A percentile compares a stretch with the other conserved stretches of the same genome.
Evolutionary conservation across 1,139 yeast genomes (phyloP).

Genomic region (Yamadazyma mexicana): DNA sequence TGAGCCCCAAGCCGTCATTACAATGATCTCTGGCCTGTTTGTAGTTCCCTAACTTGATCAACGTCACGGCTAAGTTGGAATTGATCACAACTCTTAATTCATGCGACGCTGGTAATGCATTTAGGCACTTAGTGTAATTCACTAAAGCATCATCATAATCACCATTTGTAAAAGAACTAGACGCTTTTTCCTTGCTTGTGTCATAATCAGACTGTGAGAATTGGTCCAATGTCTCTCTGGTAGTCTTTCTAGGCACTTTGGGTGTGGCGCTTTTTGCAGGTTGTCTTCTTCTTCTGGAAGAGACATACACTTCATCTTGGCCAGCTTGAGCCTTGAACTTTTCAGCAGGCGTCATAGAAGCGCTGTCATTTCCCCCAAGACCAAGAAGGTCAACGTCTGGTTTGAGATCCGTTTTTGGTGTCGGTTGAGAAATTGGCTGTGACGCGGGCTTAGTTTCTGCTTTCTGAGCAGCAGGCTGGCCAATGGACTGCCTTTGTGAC

Average conservation of each 20-base stretch:
- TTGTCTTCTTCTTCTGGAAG: slow-evolving; percentile 19
- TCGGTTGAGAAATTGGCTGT: slow-evolving; percentile 1
- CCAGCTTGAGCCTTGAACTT: slow-evolving; percentile 16
- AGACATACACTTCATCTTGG: slow-evolving; percentile 15
- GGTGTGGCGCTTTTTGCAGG: slow-evolving; percentile 2
- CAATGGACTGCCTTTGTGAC: too few relatives aligned
- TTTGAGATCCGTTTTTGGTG: slow-evolving; percentile 2
- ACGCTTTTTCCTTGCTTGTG: slow-evolving; percentile 60
- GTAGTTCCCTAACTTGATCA: slow-evolving; percentile 72
- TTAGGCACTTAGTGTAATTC: slow-evolving; percentile 61
- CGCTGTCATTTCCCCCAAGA: slow-evolving; percentile 7
- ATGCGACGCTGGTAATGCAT: slow-evolving; percentile 64
- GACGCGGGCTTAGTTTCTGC: too few relatives aligned
- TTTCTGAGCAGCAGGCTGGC: too few relatives aligned
- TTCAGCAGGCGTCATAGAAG: slow-evolving; percentile 18
- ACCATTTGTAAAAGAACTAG: slow-evolving; percentile 71
- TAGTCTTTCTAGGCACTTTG: slow-evolving; percentile 13
- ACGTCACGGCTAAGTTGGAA: slow-evolving; percentile 76
- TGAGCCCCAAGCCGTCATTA: slow-evolving; percentile 55
- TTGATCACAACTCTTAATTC: slow-evolving; percentile 65
- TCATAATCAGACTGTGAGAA: slow-evolving; percentile 52
- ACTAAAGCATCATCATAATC: slow-evolving; percentile 70
- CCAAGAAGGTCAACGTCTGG: slow-evolving; percentile 29
- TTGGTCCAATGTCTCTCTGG: slow-evolving; percentile 29
- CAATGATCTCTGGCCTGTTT: slow-evolving; percentile 58